Evolutionary conservation across 768 basidiomycete species (phyloP).

Genomic region (Amanita inopinata): DNA sequence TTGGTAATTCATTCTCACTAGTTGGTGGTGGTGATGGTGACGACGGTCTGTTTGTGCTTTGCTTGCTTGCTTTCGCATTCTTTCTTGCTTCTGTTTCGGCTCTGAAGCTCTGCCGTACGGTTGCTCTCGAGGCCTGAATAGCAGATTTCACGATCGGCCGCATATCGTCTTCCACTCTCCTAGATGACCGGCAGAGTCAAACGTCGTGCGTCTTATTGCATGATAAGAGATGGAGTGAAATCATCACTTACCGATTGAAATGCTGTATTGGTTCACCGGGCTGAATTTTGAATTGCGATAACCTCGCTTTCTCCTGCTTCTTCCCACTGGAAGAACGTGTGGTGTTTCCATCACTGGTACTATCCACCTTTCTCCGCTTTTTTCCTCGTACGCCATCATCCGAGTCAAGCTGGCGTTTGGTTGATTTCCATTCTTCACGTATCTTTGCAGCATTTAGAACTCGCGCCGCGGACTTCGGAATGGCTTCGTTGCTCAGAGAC

Average conservation of each 20-base stretch:
- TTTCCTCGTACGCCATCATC: constrained; percentile 13
- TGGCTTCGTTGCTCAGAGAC: constrained; percentile 39
- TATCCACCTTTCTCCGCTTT: constrained; percentile 26
- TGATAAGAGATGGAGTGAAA: not conserved
- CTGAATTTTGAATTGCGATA: constrained; percentile 34
- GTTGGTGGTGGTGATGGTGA: constrained; percentile 4
- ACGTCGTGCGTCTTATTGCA: not conserved
- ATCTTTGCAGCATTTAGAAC: constrained; percentile 55
- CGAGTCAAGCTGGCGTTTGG: constrained; percentile 32
- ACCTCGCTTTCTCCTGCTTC: no score
- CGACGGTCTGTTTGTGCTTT: constrained; percentile 4
- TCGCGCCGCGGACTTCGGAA: constrained; percentile 62
- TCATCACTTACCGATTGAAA: constrained; percentile 68
- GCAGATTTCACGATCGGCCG: constrained; percentile 54
- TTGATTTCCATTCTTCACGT: constrained; percentile 43
- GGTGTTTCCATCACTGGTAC: constrained; percentile 12
- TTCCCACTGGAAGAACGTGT: not conserved
- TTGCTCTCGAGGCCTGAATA: constrained; percentile 44
- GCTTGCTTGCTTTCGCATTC: constrained; percentile 15
- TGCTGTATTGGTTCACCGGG: constrained; percentile 66
- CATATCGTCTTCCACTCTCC: constrained; percentile 69
- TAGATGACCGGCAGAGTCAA: constrained; percentile 22
- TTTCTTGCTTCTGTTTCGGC: constrained; percentile 21
- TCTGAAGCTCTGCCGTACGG: constrained; percentile 35
- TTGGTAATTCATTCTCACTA: not conserved